Evolutionary conservation across 116 monocot genomes (phyloP).

Genomic region (Zostera marina): DNA sequence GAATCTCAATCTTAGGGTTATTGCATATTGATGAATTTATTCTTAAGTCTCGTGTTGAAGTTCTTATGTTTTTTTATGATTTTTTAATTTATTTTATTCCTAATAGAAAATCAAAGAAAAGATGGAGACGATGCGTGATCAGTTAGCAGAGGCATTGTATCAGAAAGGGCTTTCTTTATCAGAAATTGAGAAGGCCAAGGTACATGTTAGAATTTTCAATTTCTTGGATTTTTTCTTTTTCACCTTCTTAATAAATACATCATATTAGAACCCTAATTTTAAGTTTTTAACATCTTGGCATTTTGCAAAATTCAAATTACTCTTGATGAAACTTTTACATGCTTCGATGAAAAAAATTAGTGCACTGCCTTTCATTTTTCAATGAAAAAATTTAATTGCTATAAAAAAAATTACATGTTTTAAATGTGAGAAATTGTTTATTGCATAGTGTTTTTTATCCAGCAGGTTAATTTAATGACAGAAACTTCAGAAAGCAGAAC

Average conservation of each 20-base stretch:
- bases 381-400: too few species aligned
- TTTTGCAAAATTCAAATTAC: too few species aligned
- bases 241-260: too few species aligned
- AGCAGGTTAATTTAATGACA: constrained; percentile 17
- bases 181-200: constrained; percentile 41
- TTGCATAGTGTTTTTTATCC: neutral
- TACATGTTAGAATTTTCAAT: constrained; percentile 1
- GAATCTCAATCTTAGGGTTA: too few species aligned
- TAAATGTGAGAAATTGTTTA: neutral
- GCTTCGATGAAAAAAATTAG: too few species aligned
- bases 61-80: neutral
- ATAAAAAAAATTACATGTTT: too few species aligned
- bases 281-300: too few species aligned
- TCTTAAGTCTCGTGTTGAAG: neutral
- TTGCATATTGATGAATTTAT: neutral
- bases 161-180: constrained; percentile 74
- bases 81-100: neutral
- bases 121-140: constrained; percentile 70
- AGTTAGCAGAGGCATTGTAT: constrained; percentile 79
- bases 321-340: too few species aligned
- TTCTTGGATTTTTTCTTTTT: too few species aligned
- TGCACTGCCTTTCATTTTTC: too few species aligned
- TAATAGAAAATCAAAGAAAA: constrained; percentile 62
- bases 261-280: too few species aligned
- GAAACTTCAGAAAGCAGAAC: constrained; percentile 1